These are phyloP conservation scores for Fusarium sambucinum DNA, from an alignment of 2,329 filamentous ascomycete species.

Conservation along the genomic window DNA sequence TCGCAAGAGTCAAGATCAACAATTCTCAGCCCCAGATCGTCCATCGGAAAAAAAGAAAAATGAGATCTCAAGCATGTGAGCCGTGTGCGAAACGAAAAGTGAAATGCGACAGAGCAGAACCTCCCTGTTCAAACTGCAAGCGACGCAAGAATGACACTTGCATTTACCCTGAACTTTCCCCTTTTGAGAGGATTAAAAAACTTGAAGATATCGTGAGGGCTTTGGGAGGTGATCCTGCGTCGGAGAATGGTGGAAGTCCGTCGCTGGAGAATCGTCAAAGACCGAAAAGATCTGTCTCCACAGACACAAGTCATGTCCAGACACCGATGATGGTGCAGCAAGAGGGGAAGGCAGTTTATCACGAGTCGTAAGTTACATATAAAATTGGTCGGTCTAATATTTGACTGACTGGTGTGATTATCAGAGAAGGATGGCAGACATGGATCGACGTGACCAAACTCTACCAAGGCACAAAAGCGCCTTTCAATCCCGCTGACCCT, in stretches of 20 bases:
- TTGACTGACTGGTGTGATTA: fast-evolving
- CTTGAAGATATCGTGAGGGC: conserved; percentile 23
- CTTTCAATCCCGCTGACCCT: neutral
- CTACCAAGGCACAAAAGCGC: conserved; percentile 7
- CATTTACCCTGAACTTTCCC: conserved; percentile 21
- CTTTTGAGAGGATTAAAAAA: conserved; percentile 16
- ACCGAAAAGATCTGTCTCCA: neutral
- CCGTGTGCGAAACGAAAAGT: conserved; percentile 36
- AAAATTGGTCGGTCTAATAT: fast-evolving
- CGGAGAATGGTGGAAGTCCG: neutral
- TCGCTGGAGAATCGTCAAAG: neutral
- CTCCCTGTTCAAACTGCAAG: conserved; percentile 26
- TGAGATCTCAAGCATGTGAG: conserved; percentile 29
- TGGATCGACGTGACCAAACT: conserved; percentile 23
- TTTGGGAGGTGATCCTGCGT: conserved; percentile 21
- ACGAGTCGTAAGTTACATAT: conserved; percentile 10
- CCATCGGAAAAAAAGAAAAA: neutral
- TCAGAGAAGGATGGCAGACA: conserved; percentile 17
- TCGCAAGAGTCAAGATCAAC: neutral
- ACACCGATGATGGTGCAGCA: conserved; percentile 24
- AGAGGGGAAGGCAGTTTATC: conserved; percentile 16
- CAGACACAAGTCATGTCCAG: neutral
- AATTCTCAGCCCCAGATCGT: neutral
- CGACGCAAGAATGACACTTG: conserved; percentile 31
- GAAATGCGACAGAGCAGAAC: conserved; percentile 26